Percentiles rank a stretch among this genome's conserved stretches.
These are phyloP conservation scores for Posidonia australis DNA, from an alignment of 106 monocot species.

Conservation along the genomic window DNA sequence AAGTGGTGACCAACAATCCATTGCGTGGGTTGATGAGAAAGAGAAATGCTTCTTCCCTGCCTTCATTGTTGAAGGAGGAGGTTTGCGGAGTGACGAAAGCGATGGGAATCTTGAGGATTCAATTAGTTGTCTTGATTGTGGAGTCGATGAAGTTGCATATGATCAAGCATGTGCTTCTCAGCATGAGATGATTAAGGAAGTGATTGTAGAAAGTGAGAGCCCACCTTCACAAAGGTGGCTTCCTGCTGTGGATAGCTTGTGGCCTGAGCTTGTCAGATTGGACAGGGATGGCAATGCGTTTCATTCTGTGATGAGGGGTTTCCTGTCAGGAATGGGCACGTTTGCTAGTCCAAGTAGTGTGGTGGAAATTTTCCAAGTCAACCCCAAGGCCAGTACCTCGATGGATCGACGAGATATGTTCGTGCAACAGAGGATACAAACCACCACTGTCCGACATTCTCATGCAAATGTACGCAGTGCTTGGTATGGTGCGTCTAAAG, in stretches of 20 bases:
- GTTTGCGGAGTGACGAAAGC: neutral
- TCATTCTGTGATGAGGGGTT: slow-evolving; percentile 18
- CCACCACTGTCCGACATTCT: slow-evolving; percentile 5
- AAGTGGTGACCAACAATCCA: slow-evolving; percentile 18
- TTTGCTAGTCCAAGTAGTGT: slow-evolving; percentile 27
- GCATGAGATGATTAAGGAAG: slow-evolving; percentile 20
- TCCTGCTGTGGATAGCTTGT: slow-evolving; percentile 17
- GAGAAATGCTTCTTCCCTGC: slow-evolving; percentile 45
- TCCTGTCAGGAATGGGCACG: slow-evolving; percentile 39
- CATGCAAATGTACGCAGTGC: slow-evolving; percentile 26
- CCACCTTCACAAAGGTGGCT: no score
- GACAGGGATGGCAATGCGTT: slow-evolving; percentile 21
- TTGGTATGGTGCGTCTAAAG: slow-evolving; percentile 38
- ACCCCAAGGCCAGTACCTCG: slow-evolving; percentile 13
- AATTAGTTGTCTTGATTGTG: no score
- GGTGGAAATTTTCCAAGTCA: slow-evolving; percentile 15
- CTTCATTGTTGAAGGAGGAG: slow-evolving; percentile 20
- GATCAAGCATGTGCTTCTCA: neutral
- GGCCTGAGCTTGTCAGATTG: slow-evolving; percentile 13
- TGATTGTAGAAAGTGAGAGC: neutral
- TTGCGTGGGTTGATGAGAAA: slow-evolving; percentile 48
- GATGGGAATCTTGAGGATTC: neutral
- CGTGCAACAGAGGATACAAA: slow-evolving; percentile 19
- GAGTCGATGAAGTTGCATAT: no score
- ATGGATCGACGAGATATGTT: slow-evolving; percentile 13